Evolutionary conservation across 345 rosid species (phyloP).

Genomic region (Leavenworthia alabamica): DNA sequence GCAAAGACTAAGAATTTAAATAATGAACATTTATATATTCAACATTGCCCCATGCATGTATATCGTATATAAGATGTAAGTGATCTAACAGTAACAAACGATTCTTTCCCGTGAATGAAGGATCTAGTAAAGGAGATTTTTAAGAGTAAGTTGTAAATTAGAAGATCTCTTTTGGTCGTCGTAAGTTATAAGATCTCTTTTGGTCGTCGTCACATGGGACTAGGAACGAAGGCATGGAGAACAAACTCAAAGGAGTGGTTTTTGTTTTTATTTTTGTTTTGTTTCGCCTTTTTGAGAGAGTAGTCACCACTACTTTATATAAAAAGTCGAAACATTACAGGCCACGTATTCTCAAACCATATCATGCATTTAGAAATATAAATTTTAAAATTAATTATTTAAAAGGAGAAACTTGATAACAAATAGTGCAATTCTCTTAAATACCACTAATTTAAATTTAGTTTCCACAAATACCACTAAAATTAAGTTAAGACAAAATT

Average conservation of each 20-base stretch:
- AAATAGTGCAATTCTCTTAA: too few species aligned
- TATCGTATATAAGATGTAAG: background rate
- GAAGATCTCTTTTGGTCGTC: constrained; percentile 22
- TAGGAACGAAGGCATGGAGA: constrained; percentile 7
- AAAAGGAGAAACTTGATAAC: background rate
- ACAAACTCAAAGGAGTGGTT: background rate
- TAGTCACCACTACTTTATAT: background rate
- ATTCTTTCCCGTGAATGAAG: constrained; percentile 14
- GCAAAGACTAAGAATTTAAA: background rate
- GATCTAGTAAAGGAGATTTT: constrained; percentile 21
- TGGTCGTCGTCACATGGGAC: constrained; percentile 35
- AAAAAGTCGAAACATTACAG: constrained; percentile 19
- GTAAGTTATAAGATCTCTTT: too few species aligned
- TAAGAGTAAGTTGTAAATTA: constrained; percentile 19
- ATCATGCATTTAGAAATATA: constrained; percentile 10
- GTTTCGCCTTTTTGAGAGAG: constrained; percentile 7
- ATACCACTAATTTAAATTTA: too few species aligned
- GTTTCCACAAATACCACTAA: too few species aligned
- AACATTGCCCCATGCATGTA: background rate
- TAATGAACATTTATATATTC: background rate
- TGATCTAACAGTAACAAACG: constrained; percentile 1
- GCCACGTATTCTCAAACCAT: constrained; percentile 9
- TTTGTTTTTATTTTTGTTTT: constrained; percentile 1
- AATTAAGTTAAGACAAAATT: too few species aligned
- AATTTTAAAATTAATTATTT: background rate